Evolutionary conservation across 78 protist genomes (phyloP).

Genomic region (Paratrimastix pyriformis): DNA sequence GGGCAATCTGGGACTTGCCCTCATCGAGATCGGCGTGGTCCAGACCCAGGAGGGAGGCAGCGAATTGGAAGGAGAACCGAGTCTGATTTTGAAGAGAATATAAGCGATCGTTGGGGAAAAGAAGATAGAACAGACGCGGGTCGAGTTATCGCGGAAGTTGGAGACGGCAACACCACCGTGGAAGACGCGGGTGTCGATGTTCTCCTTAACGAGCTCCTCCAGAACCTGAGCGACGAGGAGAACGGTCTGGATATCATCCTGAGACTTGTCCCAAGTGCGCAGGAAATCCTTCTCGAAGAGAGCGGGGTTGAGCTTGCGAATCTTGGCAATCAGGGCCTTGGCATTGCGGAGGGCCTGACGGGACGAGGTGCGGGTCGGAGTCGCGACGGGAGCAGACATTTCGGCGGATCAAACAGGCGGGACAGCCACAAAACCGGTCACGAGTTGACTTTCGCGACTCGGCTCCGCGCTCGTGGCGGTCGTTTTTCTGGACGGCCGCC

Average conservation of each 20-base stretch:
- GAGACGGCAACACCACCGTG: conserved; percentile 26
- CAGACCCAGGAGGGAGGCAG: conserved; percentile 36
- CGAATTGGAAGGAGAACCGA: conserved; percentile 30
- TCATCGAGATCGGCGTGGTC: conserved; percentile 25
- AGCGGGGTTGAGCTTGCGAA: conserved; percentile 10
- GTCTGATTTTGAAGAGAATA: conserved; percentile 10
- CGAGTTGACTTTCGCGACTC: no score
- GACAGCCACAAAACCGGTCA: no score
- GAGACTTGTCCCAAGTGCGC: conserved; percentile 44
- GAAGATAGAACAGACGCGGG: conserved; percentile 13
- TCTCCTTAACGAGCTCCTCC: conserved; percentile 10
- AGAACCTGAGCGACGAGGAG: conserved; percentile 7
- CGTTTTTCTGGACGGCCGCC: no score
- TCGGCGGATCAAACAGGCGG: no score
- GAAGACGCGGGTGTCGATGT: conserved; percentile 24
- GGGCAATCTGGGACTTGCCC: conserved; percentile 39
- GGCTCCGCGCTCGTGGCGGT: no score
- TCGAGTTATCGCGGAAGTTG: conserved; percentile 38
- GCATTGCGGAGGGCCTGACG: no score
- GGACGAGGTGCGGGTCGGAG: no score
- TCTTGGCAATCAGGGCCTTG: no score
- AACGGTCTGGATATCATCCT: conserved; percentile 20
- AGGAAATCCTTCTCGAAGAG: conserved; percentile 14
- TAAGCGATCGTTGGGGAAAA: neutral
- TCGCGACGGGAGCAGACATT: no score